Conservation (phyloP, 495 filamentous ascomycete species). For the Pseudoneurospora amorphoporcata region DNA sequence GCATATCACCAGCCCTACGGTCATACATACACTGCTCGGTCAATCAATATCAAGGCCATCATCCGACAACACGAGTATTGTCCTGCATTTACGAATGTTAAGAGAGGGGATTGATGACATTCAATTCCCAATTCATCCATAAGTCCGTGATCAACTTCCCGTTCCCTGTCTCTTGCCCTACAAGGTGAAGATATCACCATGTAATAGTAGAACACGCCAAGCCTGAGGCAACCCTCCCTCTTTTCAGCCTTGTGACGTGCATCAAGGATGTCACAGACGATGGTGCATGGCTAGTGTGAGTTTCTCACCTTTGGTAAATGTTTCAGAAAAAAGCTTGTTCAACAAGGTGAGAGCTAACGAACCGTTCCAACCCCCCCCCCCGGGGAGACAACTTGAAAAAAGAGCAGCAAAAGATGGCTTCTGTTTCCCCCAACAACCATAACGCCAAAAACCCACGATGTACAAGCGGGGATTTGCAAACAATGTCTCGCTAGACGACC, state of each 20-base stretch:
- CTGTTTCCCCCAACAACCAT: background rate
- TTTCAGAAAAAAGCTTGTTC: background rate
- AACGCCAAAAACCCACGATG: background rate
- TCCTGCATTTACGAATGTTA: background rate
- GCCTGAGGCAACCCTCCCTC: background rate
- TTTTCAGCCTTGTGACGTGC: background rate
- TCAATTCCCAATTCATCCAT: no score
- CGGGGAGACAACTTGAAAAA: background rate
- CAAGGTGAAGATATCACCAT: background rate
- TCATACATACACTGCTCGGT: background rate
- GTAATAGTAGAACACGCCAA: background rate
- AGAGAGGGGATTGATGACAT: background rate
- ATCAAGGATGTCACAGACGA: background rate
- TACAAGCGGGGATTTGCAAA: background rate
- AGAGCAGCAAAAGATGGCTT: background rate
- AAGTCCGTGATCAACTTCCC: background rate
- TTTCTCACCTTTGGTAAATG: background rate
- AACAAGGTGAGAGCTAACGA: background rate
- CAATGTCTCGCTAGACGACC: background rate
- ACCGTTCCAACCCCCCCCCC: background rate
- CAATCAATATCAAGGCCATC: background rate
- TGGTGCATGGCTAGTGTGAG: background rate
- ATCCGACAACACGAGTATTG: background rate
- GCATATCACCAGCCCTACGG: background rate
- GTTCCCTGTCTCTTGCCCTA: background rate